Conservation (phyloP, 257 asterid genomes). For the Striga asiatica region DNA sequence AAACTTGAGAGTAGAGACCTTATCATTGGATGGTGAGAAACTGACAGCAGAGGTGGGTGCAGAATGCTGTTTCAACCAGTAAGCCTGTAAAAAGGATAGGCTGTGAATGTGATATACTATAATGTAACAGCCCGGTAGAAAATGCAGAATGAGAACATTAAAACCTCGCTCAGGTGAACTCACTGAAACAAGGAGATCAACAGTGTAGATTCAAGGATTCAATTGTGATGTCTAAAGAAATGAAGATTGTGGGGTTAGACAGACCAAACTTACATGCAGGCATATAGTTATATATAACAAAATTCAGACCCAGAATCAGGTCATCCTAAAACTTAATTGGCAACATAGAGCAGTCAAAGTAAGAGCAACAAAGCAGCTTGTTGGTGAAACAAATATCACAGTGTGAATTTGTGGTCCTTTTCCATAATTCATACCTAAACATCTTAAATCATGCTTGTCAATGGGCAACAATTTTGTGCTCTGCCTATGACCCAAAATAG, state of each 20-base stretch:
- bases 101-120: background rate
- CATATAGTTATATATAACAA: no score
- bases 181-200: conserved; percentile 1
- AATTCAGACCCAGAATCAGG: background rate
- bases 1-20: conserved; percentile 63
- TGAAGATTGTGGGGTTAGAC: background rate
- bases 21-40: conserved; percentile 94
- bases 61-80: conserved; percentile 97
- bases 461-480: background rate
- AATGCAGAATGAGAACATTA: background rate
- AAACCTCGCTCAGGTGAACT: background rate
- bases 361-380: no score
- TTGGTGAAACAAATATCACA: no score
- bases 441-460: background rate
- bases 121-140: background rate
- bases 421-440: no score
- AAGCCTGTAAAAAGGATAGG: conserved; percentile 46
- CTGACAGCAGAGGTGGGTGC: conserved; percentile 92
- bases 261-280: background rate
- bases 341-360: no score
- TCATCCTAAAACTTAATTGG: background rate
- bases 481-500: conserved; percentile 2
- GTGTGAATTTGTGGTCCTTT: no score
- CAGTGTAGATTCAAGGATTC: conserved; percentile 5
- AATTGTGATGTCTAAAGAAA: background rate